These are phyloP conservation scores for Metschnikowia kunwiensis DNA, from an alignment of 805 yeast genomes.

Conservation along the genomic window DNA sequence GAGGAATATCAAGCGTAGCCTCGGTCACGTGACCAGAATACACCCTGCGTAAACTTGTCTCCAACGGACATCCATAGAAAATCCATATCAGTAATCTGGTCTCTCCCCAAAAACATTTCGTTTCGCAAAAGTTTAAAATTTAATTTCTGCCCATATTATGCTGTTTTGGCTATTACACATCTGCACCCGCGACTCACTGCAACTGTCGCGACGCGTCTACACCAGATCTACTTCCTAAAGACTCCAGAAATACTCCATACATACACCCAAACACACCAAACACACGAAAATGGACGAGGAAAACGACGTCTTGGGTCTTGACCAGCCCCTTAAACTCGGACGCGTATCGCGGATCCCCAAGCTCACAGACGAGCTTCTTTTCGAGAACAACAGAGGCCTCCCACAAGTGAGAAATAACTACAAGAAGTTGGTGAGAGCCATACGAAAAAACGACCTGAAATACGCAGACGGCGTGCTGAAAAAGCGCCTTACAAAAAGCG, in stretches of 20 bases:
- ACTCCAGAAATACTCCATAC: background rate
- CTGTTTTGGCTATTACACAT: no score
- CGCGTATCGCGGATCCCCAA: constrained; percentile 32
- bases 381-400: constrained; percentile 33
- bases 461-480: constrained; percentile 17
- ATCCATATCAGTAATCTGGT: no score
- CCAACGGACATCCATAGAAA: no score
- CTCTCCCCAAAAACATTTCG: no score
- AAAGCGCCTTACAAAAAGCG: constrained; percentile 11
- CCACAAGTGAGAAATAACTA: constrained; percentile 33
- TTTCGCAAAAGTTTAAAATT: no score
- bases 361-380: constrained; percentile 38
- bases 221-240: background rate
- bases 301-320: constrained; percentile 32
- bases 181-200: no score
- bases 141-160: no score
- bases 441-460: constrained; percentile 27
- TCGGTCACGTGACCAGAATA: no score
- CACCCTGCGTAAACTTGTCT: no score
- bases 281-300: constrained; percentile 8
- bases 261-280: background rate
- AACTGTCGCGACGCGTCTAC: constrained; percentile 1
- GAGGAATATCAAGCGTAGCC: no score
- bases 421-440: constrained; percentile 23
- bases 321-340: constrained; percentile 33